Evolutionary conservation across 2,329 filamentous ascomycete genomes (phyloP).

Genomic region (Teratosphaeria nubilosa): DNA sequence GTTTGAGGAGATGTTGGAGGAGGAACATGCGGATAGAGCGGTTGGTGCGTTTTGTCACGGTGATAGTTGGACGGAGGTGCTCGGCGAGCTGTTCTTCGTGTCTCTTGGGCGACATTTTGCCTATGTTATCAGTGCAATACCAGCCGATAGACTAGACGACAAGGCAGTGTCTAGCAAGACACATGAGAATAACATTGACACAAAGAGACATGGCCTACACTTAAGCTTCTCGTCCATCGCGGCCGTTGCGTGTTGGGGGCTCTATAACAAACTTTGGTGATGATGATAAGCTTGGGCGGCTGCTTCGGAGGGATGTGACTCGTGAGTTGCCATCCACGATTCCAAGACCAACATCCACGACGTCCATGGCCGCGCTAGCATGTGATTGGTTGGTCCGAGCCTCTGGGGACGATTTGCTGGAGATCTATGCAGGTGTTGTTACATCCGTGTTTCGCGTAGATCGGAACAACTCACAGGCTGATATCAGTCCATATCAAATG

Average conservation of each 20-base stretch:
- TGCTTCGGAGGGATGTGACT: background rate
- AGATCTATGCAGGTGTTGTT: background rate
- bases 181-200: background rate
- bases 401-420: background rate
- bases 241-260: background rate
- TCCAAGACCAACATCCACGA: background rate
- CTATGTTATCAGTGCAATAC: background rate
- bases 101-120: background rate
- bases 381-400: background rate
- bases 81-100: background rate
- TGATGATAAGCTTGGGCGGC: background rate
- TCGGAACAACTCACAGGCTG: background rate
- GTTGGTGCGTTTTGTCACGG: constrained; percentile 28
- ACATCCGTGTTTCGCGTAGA: background rate
- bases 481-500: too few species aligned
- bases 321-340: background rate
- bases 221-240: background rate
- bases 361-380: background rate
- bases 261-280: background rate
- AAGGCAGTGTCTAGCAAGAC: background rate
- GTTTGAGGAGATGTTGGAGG: constrained; percentile 29
- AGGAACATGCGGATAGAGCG: constrained; percentile 26
- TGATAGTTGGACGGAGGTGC: constrained; percentile 16
- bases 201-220: background rate
- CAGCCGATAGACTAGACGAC: background rate